A percentile compares a stretch with the other conserved stretches of the same genome.
These are phyloP conservation scores for Huiozyma naganishii DNA, from an alignment of 805 yeast genomes.

Conservation along the genomic window DNA sequence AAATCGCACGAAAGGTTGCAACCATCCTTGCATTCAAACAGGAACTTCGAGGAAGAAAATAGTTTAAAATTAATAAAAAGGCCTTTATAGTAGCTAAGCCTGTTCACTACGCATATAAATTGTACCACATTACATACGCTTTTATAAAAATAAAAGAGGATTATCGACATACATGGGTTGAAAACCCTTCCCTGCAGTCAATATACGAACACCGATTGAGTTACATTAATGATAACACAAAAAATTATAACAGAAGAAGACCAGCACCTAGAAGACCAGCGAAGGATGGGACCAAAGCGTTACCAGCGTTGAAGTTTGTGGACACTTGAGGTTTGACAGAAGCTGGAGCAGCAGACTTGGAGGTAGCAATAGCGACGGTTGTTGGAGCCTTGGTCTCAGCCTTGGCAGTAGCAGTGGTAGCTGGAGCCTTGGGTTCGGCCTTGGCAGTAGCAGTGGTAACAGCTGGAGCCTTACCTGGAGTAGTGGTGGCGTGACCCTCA, in stretches of 20 bases:
- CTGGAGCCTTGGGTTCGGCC: slow-evolving; percentile 69
- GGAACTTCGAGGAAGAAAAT: too few relatives aligned
- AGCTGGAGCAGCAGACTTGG: neutral
- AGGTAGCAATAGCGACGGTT: slow-evolving; percentile 6
- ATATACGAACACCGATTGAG: too few relatives aligned
- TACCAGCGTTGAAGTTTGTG: slow-evolving; percentile 4
- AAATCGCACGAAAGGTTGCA: slow-evolving; percentile 2
- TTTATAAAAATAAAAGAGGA: neutral
- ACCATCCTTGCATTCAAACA: too few relatives aligned
- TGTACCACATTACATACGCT: neutral
- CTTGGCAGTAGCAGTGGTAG: slow-evolving; percentile 38
- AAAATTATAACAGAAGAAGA: slow-evolving; percentile 5
- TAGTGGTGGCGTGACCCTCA: neutral
- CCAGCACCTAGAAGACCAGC: slow-evolving; percentile 9
- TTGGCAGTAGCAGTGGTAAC: slow-evolving; percentile 29
- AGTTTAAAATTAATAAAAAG: too few relatives aligned
- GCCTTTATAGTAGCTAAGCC: too few relatives aligned
- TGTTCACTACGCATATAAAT: neutral
- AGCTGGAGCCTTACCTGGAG: neutral
- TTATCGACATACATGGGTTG: neutral
- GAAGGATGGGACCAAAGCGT: slow-evolving; percentile 4
- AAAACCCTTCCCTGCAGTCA: too few relatives aligned
- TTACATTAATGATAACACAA: neutral
- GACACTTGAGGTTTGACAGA: neutral
- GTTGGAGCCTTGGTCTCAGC: slow-evolving; percentile 5